Conservation (phyloP, 2,329 filamentous ascomycete genomes). For the Diaporthe humulicola region DNA sequence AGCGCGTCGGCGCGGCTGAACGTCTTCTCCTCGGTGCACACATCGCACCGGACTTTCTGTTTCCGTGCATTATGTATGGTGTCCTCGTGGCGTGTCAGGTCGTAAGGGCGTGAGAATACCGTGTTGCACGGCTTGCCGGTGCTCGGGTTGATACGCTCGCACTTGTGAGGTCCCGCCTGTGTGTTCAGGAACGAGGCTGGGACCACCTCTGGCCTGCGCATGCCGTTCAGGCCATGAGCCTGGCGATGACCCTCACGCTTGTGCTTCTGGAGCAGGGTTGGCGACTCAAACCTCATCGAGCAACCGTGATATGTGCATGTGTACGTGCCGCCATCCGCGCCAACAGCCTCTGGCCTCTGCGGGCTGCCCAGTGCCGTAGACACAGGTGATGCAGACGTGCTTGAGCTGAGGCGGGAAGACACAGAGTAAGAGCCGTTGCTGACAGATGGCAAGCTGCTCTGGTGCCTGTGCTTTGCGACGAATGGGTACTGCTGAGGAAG, state of each 20-base stretch:
- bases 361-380: conserved; percentile 49
- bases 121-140: conserved; percentile 96
- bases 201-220: conserved; percentile 52
- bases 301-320: conserved; percentile 97
- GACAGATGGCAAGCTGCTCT: conserved; percentile 53
- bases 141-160: conserved; percentile 92
- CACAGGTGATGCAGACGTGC: conserved; percentile 54
- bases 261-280: conserved; percentile 90
- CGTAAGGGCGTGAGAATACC: conserved; percentile 94
- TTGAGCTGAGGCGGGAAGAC: conserved; percentile 56
- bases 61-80: conserved; percentile 97
- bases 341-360: conserved; percentile 71
- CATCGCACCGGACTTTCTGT: conserved; percentile 91
- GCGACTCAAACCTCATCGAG: conserved; percentile 87
- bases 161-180: conserved; percentile 93
- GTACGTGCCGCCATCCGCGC: conserved; percentile 88
- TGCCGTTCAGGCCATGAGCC: conserved; percentile 65
- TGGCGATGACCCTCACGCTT: conserved; percentile 93
- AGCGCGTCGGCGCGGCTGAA: conserved; percentile 96
- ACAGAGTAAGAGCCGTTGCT: conserved; percentile 47
- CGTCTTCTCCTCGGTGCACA: conserved; percentile 96
- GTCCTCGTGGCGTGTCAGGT: conserved; percentile 95
- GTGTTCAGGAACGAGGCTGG: conserved; percentile 77
- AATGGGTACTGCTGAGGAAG: conserved; percentile 67
- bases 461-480: conserved; percentile 54